Percentiles rank a stretch among this genome's conserved stretches.
These are phyloP conservation scores for Monosporozyma siamensis DNA, from an alignment of 805 yeast genomes.

Conservation along the genomic window DNA sequence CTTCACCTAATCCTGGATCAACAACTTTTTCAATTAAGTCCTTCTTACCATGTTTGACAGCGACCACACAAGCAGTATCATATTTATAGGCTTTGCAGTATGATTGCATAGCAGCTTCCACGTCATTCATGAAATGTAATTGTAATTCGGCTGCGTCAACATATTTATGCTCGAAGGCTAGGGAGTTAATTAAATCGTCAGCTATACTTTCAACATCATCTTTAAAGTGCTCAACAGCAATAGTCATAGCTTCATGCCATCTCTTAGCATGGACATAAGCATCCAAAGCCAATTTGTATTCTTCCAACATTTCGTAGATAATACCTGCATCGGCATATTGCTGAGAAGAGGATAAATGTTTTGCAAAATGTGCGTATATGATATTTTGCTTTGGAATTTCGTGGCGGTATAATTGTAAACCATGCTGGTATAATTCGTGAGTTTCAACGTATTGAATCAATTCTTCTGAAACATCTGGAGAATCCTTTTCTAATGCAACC, in stretches of 20 bases:
- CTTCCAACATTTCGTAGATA: constrained; percentile 59
- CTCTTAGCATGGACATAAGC: constrained; percentile 58
- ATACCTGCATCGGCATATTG: constrained; percentile 69
- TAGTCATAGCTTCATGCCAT: constrained; percentile 78
- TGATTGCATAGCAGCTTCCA: constrained; percentile 52
- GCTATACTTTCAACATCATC: constrained; percentile 40
- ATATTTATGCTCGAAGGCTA: constrained; percentile 63
- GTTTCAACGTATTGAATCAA: constrained; percentile 56
- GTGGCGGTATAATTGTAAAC: constrained; percentile 53
- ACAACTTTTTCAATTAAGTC: constrained; percentile 49
- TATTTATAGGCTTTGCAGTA: constrained; percentile 69
- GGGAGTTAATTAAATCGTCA: constrained; percentile 47
- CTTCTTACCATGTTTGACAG: constrained; percentile 34
- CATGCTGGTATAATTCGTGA: constrained; percentile 63
- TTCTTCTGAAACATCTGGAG: constrained; percentile 39
- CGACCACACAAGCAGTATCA: constrained; percentile 66
- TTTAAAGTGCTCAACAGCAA: constrained; percentile 38
- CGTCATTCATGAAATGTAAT: constrained; percentile 47
- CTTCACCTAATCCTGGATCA: constrained; percentile 73
- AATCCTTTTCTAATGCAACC: constrained; percentile 35
- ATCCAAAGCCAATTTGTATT: constrained; percentile 53
- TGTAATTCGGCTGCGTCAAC: constrained; percentile 75
- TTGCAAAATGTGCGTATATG: constrained; percentile 56
- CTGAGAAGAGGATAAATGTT: constrained; percentile 44
- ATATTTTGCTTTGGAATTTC: constrained; percentile 43